Evolutionary conservation across 2,329 filamentous ascomycete genomes (phyloP), one percentile per base, ranked within the genome.

Genomic region (Gaeumannomyces sp.): DNA sequence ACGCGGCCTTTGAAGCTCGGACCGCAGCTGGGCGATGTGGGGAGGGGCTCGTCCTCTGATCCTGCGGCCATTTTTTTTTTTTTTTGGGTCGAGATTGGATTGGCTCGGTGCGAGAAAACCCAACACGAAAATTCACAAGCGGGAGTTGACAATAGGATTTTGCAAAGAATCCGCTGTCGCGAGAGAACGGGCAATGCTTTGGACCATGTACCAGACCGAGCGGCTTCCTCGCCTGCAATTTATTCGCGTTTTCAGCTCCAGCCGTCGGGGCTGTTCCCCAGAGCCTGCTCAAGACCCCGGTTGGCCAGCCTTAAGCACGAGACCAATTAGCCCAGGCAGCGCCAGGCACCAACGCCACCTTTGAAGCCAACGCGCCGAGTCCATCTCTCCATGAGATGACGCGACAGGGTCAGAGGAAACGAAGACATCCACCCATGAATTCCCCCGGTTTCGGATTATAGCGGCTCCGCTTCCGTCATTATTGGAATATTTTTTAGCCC

Each of bases 1-100:
- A 83, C 74, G 16, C 75, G 78, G 29, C 80, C 80, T 61, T 74
- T 71, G 65, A 82, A 82, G 10, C 76, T 79, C 19, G 79, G 66
- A 28, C 61, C 59, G 10, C 33, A 29, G 29, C 25, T n/a, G 27
- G 61, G 61, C 10, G 61, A 63, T 6, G n/a, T 16, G 4, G 61
- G 61, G 11, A n/a, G 27, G 4, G 28, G 38, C 22, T 62, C 45
- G 22, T 62, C 27, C 22, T 53, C 45, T 3, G 45, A 22, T 25
- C 25, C 45, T 3, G 45, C 14, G 22, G 45, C 45, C 45, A 53
- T 53, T 1, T 2, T 53, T 50, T 50, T 53, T n/a, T 53, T 1
- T 2, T 53, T 50, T 50, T 53, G 45, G 22, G 45, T 53, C 11
- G 45, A 14, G 45, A 25, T 53, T 1, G 45, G 45, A 6, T 53